phyloP scores from a whole-genome alignment of 2,329 filamentous ascomycete species.

The Scedosporium apiospermum region DNA sequence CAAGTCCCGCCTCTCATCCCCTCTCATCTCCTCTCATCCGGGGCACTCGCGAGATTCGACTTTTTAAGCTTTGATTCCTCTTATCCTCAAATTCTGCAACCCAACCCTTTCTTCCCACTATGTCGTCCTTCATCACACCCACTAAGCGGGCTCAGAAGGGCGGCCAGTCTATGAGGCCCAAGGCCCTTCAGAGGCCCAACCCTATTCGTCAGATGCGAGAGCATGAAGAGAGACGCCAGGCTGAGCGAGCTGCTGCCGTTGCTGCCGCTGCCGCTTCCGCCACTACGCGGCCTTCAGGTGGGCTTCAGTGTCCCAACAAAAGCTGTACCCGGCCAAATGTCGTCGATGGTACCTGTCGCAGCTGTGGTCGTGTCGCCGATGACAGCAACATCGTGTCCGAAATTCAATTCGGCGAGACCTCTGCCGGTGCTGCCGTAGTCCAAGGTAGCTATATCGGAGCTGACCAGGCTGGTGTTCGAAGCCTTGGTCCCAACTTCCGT shows the following conservation, averaged over 20 bases:
- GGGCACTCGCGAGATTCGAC: too few relatives aligned
- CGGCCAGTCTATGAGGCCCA: conserved; percentile 21
- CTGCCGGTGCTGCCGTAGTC: conserved; percentile 77
- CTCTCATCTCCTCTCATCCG: background rate
- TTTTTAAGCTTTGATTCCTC: background rate
- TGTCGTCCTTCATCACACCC: conserved; percentile 39
- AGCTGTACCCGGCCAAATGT: conserved; percentile 52
- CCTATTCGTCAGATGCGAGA: conserved; percentile 42
- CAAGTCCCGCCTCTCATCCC: background rate
- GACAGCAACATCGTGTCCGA: conserved; percentile 88
- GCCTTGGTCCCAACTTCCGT: conserved; percentile 52
- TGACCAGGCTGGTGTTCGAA: conserved; percentile 71
- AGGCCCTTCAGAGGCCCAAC: conserved; percentile 32
- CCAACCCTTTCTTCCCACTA: conserved; percentile 14
- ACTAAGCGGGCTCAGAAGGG: conserved; percentile 22
- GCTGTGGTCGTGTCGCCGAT: conserved; percentile 75
- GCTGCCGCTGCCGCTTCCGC: conserved; percentile 18
- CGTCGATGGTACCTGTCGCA: conserved; percentile 62
- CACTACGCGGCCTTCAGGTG: conserved; percentile 20
- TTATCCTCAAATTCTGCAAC: background rate
- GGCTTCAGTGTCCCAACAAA: conserved; percentile 47
- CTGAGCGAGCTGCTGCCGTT: conserved; percentile 17
- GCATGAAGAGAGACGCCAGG: conserved; percentile 35
- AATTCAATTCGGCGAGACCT: conserved; percentile 81
- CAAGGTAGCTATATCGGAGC: conserved; percentile 83